Conservation (phyloP, 2,329 filamentous ascomycete genomes). For the Fusarium acutatum region DNA sequence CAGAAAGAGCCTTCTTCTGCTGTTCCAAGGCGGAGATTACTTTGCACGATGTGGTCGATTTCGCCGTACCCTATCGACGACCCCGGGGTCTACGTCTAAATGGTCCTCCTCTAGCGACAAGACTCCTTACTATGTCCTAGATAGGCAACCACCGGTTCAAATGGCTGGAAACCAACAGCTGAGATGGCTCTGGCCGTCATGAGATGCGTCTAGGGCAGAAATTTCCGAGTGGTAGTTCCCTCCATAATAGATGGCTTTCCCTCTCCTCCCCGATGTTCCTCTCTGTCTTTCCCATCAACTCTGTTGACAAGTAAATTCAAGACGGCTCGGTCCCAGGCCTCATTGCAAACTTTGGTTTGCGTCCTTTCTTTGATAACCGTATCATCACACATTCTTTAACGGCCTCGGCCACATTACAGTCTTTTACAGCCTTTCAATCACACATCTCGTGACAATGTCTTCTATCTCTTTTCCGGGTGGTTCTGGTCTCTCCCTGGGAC, state of each 20-base stretch:
- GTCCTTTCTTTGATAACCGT: conserved; percentile 51
- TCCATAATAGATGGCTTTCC: conserved; percentile 6
- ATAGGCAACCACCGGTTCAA: conserved; percentile 37
- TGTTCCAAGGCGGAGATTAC: conserved; percentile 32
- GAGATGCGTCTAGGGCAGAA: conserved; percentile 12
- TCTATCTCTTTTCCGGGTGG: conserved; percentile 20
- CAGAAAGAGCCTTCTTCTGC: not conserved
- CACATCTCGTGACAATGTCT: conserved; percentile 33
- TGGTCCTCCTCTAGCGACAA: not conserved
- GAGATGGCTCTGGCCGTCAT: not conserved
- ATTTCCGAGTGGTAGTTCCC: not conserved
- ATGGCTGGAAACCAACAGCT: conserved; percentile 15
- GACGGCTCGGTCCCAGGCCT: conserved; percentile 44
- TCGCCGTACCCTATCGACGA: conserved; percentile 3
- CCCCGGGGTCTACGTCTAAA: not conserved
- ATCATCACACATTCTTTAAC: conserved; percentile 44
- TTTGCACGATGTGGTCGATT: not conserved
- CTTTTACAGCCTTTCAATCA: conserved; percentile 38
- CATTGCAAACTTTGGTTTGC: conserved; percentile 50
- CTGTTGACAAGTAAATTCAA: conserved; percentile 39
- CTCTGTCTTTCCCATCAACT: conserved; percentile 29
- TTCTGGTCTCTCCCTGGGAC: conserved; percentile 33
- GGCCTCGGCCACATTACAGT: conserved; percentile 49
- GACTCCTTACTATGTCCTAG: conserved; percentile 18
- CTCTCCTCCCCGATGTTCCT: conserved; percentile 1